Base-by-base conservation (phyloP, 116 monocot genomes). In the Trichopus zeylanicus region DNA sequence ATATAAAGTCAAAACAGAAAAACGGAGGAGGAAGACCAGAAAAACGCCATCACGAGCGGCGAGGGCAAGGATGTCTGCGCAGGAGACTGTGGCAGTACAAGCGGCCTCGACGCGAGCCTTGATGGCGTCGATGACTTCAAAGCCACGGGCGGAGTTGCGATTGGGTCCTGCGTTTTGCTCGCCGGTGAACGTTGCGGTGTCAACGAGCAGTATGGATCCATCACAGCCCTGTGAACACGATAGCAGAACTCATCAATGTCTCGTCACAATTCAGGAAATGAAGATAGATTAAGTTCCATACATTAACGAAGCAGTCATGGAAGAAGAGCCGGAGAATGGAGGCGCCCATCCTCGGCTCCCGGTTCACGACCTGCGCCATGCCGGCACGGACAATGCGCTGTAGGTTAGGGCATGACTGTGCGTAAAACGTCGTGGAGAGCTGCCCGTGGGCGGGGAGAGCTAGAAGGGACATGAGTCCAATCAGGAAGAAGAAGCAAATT, bases 291-390 rank as follows among this genome's bases (percentile, higher is more conserved):
- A 51, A 24, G 19, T 22, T 6, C 32, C 74, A 2, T 59, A 90
- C 91, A 35, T 86, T 75, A 5, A 87, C 83, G 54, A 91, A 92
- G 68, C 91, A 92, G 51, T 92, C 91, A 39, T 92, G 91, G 70
- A 86, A 92, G 70, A 77, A 75, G 61, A 86, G 74, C 1, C 91
- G 80, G 52, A 92, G 78, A 22, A 92, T 77, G 68, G 91, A 92
- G 5, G 87, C 91, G 5, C 69, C 91, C 69, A 91, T 70, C 46
- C 87, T 65, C 0, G 73, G 24, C 67, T 91, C 87, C 37, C 49
- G 71, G 5, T 15, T 24, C 2, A 91, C 63, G 8, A 83, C 86
- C 26, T 68, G 56, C 0, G 70, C 47, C 86, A 87, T 83, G 13
- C 34, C 62, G 0, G 65, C 53, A 11, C 67, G 69, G 10, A 91